A percentile compares a stretch with the other conserved stretches of the same genome.
Evolutionary conservation across 1,284 basidiomycete species (phyloP).

Genomic region (Coniferiporia sulphurascens): DNA sequence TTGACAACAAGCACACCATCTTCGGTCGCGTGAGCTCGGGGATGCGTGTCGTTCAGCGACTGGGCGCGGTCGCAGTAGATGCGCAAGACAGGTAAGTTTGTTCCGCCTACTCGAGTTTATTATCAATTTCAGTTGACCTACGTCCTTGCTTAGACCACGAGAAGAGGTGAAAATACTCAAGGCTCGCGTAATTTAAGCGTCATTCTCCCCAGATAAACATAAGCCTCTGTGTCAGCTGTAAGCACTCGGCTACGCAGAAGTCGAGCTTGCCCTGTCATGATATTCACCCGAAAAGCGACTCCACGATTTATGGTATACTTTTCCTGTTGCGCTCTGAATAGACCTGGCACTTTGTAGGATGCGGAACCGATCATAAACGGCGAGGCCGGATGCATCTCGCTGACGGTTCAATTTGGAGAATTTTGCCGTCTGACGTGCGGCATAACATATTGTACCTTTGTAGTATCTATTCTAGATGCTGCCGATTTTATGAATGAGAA

Average conservation of each 20-base stretch:
- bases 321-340: no score
- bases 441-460: no score
- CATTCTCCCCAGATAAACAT: background rate
- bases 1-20: conserved; percentile 93
- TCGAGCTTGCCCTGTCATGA: no score
- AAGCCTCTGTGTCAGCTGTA: background rate
- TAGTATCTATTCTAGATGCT: no score
- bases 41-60: conserved; percentile 80
- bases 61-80: conserved; percentile 78
- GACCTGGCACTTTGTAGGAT: no score
- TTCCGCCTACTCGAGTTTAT: conserved; percentile 9
- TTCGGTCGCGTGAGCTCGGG: conserved; percentile 85
- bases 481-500: no score
- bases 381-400: no score
- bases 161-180: conserved; percentile 83
- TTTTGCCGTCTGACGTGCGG: no score
- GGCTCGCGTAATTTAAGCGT: conserved; percentile 40
- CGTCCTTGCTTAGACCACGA: conserved; percentile 46
- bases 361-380: no score
- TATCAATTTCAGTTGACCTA: conserved; percentile 12
- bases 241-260: background rate
- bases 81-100: conserved; percentile 65
- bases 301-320: no score
- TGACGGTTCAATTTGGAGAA: no score
- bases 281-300: no score